These are phyloP conservation scores for Astrocystis sublimbata DNA, from an alignment of 495 filamentous ascomycete genomes.

Conservation along the genomic window DNA sequence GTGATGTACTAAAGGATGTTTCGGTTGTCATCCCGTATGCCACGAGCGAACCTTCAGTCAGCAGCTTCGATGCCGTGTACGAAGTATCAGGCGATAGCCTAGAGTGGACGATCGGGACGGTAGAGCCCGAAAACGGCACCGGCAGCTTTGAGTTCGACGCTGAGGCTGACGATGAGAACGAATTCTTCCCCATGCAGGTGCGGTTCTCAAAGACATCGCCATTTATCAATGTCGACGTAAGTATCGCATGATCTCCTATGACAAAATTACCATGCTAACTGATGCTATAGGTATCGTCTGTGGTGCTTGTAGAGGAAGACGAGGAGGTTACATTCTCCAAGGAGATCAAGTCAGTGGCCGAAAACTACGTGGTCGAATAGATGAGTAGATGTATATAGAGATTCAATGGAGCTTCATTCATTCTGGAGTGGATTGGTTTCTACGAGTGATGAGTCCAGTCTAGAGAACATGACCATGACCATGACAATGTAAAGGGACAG, in stretches of 20 bases:
- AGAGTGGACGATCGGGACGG: slow-evolving; percentile 85
- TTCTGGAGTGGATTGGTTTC: neutral
- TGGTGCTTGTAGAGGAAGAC: slow-evolving; percentile 73
- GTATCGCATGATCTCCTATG: slow-evolving; percentile 24
- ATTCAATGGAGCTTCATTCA: neutral
- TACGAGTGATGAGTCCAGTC: neutral
- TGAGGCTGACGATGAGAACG: slow-evolving; percentile 76
- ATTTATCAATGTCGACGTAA: slow-evolving; percentile 88
- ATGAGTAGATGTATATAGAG: slow-evolving; percentile 2
- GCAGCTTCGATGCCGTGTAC: slow-evolving; percentile 89
- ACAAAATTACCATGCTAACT: slow-evolving; percentile 20
- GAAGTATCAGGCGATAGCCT: slow-evolving; percentile 91
- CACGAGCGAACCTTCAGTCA: slow-evolving; percentile 80
- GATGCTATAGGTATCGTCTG: slow-evolving; percentile 60
- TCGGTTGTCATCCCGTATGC: slow-evolving; percentile 81
- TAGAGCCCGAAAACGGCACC: slow-evolving; percentile 75
- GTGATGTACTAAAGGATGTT: slow-evolving; percentile 75
- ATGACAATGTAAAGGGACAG: neutral
- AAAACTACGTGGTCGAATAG: slow-evolving; percentile 80
- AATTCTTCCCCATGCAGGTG: slow-evolving; percentile 97
- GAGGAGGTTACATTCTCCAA: slow-evolving; percentile 86
- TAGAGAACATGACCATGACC: neutral
- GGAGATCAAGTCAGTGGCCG: slow-evolving; percentile 82
- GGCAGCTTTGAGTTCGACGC: slow-evolving; percentile 95
- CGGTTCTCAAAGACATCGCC: slow-evolving; percentile 83